Evolutionary conservation across 2,329 filamentous ascomycete species (phyloP).

Genomic region (Diaporthe citri): DNA sequence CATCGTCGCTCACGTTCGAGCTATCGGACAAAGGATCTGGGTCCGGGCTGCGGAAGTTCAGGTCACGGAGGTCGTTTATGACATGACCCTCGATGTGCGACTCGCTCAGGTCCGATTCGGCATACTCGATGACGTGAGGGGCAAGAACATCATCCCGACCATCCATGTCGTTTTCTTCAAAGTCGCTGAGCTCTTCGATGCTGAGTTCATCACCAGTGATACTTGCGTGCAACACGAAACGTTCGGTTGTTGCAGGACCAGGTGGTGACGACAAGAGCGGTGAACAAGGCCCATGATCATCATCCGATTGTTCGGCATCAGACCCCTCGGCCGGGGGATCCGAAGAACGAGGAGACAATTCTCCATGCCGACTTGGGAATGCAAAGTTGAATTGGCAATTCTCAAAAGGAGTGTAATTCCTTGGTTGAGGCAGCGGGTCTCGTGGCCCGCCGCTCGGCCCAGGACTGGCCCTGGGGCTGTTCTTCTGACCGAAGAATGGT

Average conservation of each 20-base stretch:
- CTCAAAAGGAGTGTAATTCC: conserved; percentile 48
- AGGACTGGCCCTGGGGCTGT: conserved; percentile 41
- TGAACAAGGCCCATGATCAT: conserved; percentile 43
- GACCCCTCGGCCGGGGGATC: conserved; percentile 49
- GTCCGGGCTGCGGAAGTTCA: conserved; percentile 57
- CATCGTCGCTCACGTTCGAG: conserved; percentile 55
- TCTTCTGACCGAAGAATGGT: conserved; percentile 48
- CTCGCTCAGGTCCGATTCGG: conserved; percentile 55
- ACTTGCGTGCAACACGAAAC: conserved; percentile 28
- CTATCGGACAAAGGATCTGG: conserved; percentile 53
- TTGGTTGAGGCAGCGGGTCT: conserved; percentile 44
- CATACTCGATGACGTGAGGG: conserved; percentile 61
- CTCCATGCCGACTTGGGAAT: conserved; percentile 49
- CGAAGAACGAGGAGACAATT: conserved; percentile 55
- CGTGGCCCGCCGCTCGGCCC: conserved; percentile 30
- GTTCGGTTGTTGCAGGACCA: background rate
- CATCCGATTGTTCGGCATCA: conserved; percentile 44
- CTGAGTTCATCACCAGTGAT: conserved; percentile 49
- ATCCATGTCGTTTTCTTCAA: conserved; percentile 58
- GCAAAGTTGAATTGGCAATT: conserved; percentile 51
- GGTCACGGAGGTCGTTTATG: conserved; percentile 58
- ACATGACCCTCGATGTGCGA: conserved; percentile 57
- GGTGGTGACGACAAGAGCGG: conserved; percentile 40
- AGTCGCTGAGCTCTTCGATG: conserved; percentile 60
- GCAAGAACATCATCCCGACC: conserved; percentile 57